A percentile compares a stretch with the other conserved stretches of the same genome.
These are phyloP conservation scores for Nothopassalora personata DNA, from an alignment of 2,329 filamentous ascomycete genomes.

Conservation along the genomic window DNA sequence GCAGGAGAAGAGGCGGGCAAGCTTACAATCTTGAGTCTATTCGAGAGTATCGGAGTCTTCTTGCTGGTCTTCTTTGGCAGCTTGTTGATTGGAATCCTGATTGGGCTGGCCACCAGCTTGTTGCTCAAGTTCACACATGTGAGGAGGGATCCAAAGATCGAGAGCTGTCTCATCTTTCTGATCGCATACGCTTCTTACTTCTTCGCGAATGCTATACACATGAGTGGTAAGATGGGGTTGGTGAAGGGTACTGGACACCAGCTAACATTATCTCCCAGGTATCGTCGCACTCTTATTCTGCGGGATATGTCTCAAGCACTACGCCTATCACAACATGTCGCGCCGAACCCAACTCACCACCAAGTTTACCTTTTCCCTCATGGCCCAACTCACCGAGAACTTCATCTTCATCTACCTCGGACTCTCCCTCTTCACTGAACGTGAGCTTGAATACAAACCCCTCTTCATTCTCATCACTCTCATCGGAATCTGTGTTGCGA, in stretches of 20 bases:
- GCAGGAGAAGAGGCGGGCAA: conserved; percentile 63
- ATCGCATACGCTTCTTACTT: conserved; percentile 97
- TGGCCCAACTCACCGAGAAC: conserved; percentile 93
- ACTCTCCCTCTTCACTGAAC: conserved; percentile 88
- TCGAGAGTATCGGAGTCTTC: conserved; percentile 91
- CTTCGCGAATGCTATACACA: conserved; percentile 89
- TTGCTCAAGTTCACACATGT: conserved; percentile 93
- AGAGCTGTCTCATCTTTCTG: conserved; percentile 88
- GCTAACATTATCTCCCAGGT: conserved; percentile 47
- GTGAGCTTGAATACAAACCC: conserved; percentile 81
- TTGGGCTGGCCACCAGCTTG: conserved; percentile 82
- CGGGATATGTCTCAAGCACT: conserved; percentile 96
- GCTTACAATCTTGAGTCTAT: conserved; percentile 72
- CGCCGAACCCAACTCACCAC: conserved; percentile 93
- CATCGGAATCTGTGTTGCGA: conserved; percentile 81
- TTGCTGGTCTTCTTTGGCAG: conserved; percentile 94
- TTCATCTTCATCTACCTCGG: conserved; percentile 99
- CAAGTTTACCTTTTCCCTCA: conserved; percentile 93
- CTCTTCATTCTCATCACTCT: conserved; percentile 92
- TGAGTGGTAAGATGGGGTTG: conserved; percentile 67
- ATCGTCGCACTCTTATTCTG: conserved; percentile 97
- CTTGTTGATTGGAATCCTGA: conserved; percentile 77
- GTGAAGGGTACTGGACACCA: background rate
- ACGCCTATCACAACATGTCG: conserved; percentile 99
- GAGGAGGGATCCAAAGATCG: conserved; percentile 87